These are phyloP conservation scores for Talaromyces sp. DNA, from an alignment of 2,329 filamentous ascomycete species.

Conservation along the genomic window DNA sequence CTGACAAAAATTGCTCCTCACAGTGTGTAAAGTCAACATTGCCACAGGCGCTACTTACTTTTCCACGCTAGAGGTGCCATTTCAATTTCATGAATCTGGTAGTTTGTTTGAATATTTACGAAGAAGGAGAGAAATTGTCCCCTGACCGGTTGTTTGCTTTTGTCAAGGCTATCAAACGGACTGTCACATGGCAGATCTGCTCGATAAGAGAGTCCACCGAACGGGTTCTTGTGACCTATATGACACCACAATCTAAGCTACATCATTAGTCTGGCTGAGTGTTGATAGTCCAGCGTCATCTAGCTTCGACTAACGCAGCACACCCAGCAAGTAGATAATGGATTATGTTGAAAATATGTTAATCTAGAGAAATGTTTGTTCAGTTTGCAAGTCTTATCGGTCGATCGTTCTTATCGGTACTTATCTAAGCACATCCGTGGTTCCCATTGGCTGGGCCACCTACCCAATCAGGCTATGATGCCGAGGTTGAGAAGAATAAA, in stretches of 20 bases:
- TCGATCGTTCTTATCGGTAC: not conserved
- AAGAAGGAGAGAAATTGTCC: not conserved
- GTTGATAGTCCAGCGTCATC: not conserved
- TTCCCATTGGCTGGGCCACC: not conserved
- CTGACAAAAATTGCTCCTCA: not conserved
- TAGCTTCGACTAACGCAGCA: not conserved
- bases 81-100: not conserved
- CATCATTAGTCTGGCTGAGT: not conserved
- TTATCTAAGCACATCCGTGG: not conserved
- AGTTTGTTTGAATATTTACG: not conserved
- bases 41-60: too few relatives aligned
- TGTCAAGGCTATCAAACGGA: not conserved
- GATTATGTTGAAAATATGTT: not conserved
- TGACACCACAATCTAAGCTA: not conserved
- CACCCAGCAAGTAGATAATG: not conserved
- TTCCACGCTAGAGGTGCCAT: too few relatives aligned
- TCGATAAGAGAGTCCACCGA: not conserved
- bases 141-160: not conserved
- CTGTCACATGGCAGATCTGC: slow-evolving; percentile 5
- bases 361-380: not conserved
- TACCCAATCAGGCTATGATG: slow-evolving; percentile 12
- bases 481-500: slow-evolving; percentile 9
- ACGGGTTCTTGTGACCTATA: not conserved
- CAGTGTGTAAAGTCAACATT: not conserved
- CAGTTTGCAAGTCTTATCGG: not conserved